phyloP scores from a whole-genome alignment of 2,329 filamentous ascomycete species.

The Macrophomina tecta region DNA sequence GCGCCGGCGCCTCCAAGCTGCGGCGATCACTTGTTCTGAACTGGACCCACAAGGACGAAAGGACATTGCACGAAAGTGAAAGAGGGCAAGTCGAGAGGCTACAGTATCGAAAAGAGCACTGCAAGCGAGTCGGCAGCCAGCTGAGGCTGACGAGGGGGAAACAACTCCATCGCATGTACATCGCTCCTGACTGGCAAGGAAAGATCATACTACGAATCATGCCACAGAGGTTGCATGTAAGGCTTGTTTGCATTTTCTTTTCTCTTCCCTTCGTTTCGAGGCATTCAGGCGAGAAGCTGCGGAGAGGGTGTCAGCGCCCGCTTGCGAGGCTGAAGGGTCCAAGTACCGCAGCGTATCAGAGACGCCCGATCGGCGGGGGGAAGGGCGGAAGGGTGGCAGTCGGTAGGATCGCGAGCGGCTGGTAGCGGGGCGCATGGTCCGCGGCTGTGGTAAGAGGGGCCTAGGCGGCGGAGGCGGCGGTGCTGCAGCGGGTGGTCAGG shows the following conservation, averaged over 20 bases:
- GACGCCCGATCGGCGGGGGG: constrained; percentile 13
- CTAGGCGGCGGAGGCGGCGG: constrained; percentile 7
- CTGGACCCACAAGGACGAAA: background rate
- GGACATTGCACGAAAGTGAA: background rate
- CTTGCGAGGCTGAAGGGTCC: constrained; percentile 2
- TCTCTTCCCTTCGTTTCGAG: background rate
- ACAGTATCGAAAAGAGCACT: background rate
- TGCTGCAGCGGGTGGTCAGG: constrained; percentile 8
- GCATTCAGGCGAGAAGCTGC: background rate
- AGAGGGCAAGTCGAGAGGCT: background rate
- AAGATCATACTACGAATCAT: constrained; percentile 12
- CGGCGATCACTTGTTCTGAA: background rate
- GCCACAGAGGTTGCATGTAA: background rate
- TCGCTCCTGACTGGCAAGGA: background rate
- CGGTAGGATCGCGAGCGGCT: constrained; percentile 17
- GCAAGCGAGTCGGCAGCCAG: background rate
- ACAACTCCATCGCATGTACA: background rate
- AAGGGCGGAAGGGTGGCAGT: constrained; percentile 11
- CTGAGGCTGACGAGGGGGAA: background rate
- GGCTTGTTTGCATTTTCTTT: constrained; percentile 2
- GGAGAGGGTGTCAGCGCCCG: background rate
- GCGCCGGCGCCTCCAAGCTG: background rate
- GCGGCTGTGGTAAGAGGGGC: constrained; percentile 9
- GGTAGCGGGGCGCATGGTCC: constrained; percentile 14
- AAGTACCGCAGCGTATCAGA: constrained; percentile 14